Evolutionary conservation across 192 early-diverging fungal species (phyloP), one percentile per base, ranked within the genome.

Genomic region (Entomortierella parvispora): DNA sequence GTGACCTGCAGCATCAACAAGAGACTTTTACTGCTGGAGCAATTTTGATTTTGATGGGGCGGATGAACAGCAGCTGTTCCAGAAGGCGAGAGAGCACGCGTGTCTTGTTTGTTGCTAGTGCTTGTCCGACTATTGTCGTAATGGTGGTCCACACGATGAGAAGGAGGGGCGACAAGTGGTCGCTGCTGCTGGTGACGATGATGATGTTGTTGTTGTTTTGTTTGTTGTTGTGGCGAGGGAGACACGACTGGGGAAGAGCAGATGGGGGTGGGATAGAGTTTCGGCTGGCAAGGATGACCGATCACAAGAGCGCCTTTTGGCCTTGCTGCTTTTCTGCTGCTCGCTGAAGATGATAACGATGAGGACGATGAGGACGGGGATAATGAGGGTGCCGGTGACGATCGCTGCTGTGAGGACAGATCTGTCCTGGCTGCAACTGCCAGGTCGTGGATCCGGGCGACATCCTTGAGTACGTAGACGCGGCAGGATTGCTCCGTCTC

Each of bases 391-490:
- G 32, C 22, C 54, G 20, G 34, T 56, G 54, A 1, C 32, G 34
- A 40, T 17, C n/a, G 12, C 33, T 22, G 31, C 10, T 29, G 34
- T 33, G 22, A 12, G 11, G 58, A 23, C 10, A 57, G 44, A 29
- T 68, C 56, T 5, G n/a, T 34, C n/a, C 14, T 50, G n/a, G 59
- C 58, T 2, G 54, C 58, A 0, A 57, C 15, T 11, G 60, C 74
- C 17, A 77, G 48, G 5, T 37, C 42, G 3, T 64, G 51, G 46
- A 77, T 77, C 40, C 56, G 56, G 0, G 74, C 68, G 23, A 68
- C 74, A 56, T 77, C 65, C 46, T 77, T 77, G 55, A 77, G 66
- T 6, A 64, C 65, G 44, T 68, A 77, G 25, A 77, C 54, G 11
- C 74, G 65, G 31, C 58, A 65, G 26, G 56, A 28, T 12, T 56